phyloP scores from a whole-genome alignment of 768 basidiomycete genomes.

The Phaeolepiota aurea region DNA sequence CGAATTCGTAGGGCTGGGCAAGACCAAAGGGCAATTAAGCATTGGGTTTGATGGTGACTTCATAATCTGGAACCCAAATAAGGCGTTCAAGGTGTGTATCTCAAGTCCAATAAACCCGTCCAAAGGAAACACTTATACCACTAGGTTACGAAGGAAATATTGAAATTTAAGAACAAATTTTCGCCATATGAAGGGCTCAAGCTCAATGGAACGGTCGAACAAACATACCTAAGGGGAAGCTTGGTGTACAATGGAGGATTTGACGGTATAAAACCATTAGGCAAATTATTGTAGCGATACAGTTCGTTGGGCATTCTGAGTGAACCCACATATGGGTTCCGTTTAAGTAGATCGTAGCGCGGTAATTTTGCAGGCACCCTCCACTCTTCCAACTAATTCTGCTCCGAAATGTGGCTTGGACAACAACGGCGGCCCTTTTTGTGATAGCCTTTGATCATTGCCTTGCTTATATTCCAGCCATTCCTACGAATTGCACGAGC shows the following conservation, averaged over 20 bases:
- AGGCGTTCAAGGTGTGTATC: constrained; percentile 28
- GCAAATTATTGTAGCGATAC: constrained; percentile 28
- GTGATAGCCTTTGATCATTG: no score
- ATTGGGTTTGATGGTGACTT: constrained; percentile 83
- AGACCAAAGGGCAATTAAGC: constrained; percentile 62
- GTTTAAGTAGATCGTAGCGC: no score
- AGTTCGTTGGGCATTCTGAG: no score
- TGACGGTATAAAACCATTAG: constrained; percentile 21
- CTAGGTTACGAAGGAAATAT: constrained; percentile 63
- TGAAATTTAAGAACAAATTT: constrained; percentile 91
- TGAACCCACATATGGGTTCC: no score
- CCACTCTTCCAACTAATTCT: no score
- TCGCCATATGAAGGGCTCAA: constrained; percentile 79
- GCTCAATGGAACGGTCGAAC: constrained; percentile 62
- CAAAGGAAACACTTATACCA: no score
- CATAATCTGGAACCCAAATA: constrained; percentile 63
- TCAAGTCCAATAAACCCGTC: no score
- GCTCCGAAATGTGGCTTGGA: no score
- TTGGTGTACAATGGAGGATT: constrained; percentile 49
- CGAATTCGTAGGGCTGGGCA: constrained; percentile 64
- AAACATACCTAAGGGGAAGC: constrained; percentile 74
- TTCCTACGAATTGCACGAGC: constrained; percentile 57
- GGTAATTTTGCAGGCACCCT: no score
- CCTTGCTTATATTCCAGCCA: constrained; percentile 60
- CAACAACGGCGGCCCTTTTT: no score